A percentile compares a stretch with the other conserved stretches of the same genome.
phyloP scores from a whole-genome alignment of 2,329 filamentous ascomycete species.

The Talaromyces sp. region DNA sequence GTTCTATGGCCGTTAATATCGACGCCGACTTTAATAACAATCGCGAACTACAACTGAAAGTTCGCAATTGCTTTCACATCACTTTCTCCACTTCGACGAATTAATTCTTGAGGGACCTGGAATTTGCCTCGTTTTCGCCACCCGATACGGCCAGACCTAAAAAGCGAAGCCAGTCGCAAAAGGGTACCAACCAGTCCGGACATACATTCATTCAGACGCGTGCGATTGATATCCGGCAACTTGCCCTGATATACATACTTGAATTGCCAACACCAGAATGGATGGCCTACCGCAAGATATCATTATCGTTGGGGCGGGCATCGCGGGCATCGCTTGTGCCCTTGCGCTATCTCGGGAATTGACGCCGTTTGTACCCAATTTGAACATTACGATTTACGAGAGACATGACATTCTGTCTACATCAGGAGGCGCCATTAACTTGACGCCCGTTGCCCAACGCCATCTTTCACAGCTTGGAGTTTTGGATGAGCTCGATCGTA shows the following conservation, averaged over 20 bases:
- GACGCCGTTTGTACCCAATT: slow-evolving; percentile 34
- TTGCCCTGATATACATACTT: not conserved
- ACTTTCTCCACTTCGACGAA: no score
- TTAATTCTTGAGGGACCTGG: no score
- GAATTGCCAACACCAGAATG: slow-evolving; percentile 9
- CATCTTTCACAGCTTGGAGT: slow-evolving; percentile 48
- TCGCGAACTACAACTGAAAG: no score
- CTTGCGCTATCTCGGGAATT: slow-evolving; percentile 37
- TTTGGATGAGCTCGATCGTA: slow-evolving; percentile 39
- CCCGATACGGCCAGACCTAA: no score
- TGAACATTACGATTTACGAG: slow-evolving; percentile 45
- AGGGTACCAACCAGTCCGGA: no score
- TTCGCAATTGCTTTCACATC: no score
- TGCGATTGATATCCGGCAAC: no score
- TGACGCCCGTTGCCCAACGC: slow-evolving; percentile 49
- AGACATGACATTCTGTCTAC: slow-evolving; percentile 45
- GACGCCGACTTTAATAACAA: no score
- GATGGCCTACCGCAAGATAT: slow-evolving; percentile 28
- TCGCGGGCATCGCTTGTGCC: slow-evolving; percentile 38
- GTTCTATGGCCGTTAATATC: no score
- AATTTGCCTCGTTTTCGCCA: no score
- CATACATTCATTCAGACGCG: no score
- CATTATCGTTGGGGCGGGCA: slow-evolving; percentile 38
- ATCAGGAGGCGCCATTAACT: slow-evolving; percentile 48
- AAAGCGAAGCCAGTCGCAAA: no score